Evolutionary conservation across 768 basidiomycete species (phyloP), one percentile per base, ranked within the genome.

Genomic region (Mycena belliarum): DNA sequence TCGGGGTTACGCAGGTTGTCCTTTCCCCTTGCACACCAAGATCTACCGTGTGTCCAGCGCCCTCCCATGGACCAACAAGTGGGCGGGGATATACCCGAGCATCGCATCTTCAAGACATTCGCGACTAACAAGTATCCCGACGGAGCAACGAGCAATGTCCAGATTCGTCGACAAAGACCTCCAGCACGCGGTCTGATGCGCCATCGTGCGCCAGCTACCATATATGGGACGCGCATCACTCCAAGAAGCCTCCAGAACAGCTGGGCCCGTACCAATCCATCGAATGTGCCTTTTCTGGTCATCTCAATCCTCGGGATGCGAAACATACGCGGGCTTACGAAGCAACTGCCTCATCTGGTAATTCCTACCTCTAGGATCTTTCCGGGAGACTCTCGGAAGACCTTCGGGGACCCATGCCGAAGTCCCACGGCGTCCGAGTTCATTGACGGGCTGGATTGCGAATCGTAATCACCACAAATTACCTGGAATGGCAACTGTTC

Each of bases 11-110:
- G 14, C 4, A 2, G 15, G 15, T 23, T 23, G 24, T 2, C 23
- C n/a, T 48, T 47, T n/a, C 44, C 38, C 38, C 47, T 25, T 43
- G 41, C 47, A 49, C 48, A 42, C 54, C 41, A 33, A n/a, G 43
- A 50, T 51, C 49, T 51, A 40, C 18, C 46, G 55, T 50, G 55
- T 57, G 55, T 57, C 55, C 55, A 49, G 1, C 16, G 21, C 21
- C 40, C 47, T 49, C 37, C 33, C 11, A n/a, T 50, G 49, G 55
- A 49, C 48, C 49, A 57, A 45, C 55, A 57, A 44, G 38, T 33
- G 24, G 54, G 40, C 35, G 35, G 5, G 15, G 29, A 10, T 52
- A 44, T 6, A 41, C 24, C 41, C 41, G 29, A 18, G 12, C 26
- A 20, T 23, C 6, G 29, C 29, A 32, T 32, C 6, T 32, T 32